A percentile compares a stretch with the other conserved stretches of the same genome.
These are phyloP conservation scores for Hanseniaspora occidentalis DNA, from an alignment of 805 yeast genomes.

Conservation along the genomic window DNA sequence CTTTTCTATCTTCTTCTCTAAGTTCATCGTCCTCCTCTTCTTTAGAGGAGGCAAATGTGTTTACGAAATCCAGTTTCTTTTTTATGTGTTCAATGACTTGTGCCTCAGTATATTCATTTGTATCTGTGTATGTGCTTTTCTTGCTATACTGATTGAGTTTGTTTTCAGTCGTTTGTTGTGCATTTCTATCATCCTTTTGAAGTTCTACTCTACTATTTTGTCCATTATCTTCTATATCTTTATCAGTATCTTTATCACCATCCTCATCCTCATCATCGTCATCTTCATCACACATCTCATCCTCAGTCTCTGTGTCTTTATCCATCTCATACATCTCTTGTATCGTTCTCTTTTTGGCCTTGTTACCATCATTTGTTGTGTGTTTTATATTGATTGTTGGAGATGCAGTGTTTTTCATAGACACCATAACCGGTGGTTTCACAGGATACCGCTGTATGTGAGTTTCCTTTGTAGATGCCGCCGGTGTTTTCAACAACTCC, in stretches of 20 bases:
- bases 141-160: background rate
- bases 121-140: background rate
- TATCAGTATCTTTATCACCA: constrained; percentile 24
- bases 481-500: no score
- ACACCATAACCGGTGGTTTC: background rate
- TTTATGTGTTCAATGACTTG: background rate
- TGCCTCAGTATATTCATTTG: background rate
- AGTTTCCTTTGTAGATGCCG: no score
- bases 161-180: constrained; percentile 2
- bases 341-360: background rate
- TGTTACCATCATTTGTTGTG: background rate
- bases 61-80: background rate
- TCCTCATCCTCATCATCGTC: constrained; percentile 15
- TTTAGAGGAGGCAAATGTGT: background rate
- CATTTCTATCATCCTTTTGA: constrained; percentile 1
- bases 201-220: constrained; percentile 7
- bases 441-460: no score
- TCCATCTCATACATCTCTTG: background rate
- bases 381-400: background rate
- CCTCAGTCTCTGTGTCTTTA: constrained; percentile 1
- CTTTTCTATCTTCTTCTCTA: background rate
- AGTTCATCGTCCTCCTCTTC: constrained; percentile 3
- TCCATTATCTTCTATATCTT: constrained; percentile 17
- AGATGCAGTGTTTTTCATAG: background rate
- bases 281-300: background rate